Percentiles rank a stretch among this genome's conserved stretches.
Evolutionary conservation across 331 rosid species (phyloP).

Genomic region (Rosa hybrid): DNA sequence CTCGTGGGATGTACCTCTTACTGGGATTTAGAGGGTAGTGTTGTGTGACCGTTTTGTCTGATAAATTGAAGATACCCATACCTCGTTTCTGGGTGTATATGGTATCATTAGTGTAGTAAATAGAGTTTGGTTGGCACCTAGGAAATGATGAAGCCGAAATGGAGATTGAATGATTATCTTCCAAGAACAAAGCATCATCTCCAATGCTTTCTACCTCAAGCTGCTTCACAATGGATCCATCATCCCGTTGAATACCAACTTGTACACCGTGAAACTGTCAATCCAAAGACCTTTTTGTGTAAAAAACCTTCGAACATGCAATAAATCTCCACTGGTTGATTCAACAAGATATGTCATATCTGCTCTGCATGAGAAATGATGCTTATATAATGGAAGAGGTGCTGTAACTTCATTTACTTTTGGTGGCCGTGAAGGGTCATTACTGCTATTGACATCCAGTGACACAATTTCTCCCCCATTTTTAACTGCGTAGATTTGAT

Average conservation of each 20-base stretch:
- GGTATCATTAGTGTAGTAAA: not conserved
- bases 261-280: not conserved
- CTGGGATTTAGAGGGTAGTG: not conserved
- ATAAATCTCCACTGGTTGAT: not conserved
- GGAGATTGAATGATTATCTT: not conserved
- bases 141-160: not conserved
- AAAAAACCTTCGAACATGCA: not conserved
- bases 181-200: slow-evolving; percentile 9
- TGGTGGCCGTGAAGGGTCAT: too few species aligned
- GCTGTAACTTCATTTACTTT: too few species aligned
- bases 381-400: too few species aligned
- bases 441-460: not conserved
- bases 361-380: not conserved
- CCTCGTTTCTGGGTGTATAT: not conserved
- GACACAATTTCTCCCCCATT: not conserved
- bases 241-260: not conserved
- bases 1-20: not conserved
- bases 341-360: not conserved
- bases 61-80: not conserved
- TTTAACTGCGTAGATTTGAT: not conserved
- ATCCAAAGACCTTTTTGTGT: not conserved
- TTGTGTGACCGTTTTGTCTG: not conserved
- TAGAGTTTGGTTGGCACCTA: slow-evolving; percentile 5
- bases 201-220: not conserved
- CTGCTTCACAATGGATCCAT: not conserved